Evolutionary conservation across 139 green algal species (phyloP), one percentile per base, ranked within the genome.

Genomic region (Chara braunii): DNA sequence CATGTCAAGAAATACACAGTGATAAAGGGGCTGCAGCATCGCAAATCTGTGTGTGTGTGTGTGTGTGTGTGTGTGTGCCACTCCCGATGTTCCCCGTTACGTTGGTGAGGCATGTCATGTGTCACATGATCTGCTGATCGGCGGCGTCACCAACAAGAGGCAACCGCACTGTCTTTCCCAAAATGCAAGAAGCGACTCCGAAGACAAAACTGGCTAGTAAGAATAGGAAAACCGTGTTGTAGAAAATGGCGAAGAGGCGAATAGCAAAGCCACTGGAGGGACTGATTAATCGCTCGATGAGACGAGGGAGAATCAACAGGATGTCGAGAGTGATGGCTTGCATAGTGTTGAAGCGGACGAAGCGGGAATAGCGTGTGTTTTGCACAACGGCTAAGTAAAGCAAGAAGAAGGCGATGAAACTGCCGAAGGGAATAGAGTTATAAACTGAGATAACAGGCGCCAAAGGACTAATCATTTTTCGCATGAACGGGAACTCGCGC

Each of bases 271-370:
- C 68, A 7, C 60, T 57, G 18, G 18, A 31, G 35, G 42, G 33
- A 0, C 30, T 45, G n/a, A 53, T 60, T 0, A 77, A 29, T 30
- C 59, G 58, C 35, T 75, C 67, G n/a, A 72, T 11, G 1, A 75
- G 59, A 2, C 34, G n/a, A 23, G 67, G 67, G 9, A 75, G 35
- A 26, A 82, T 82, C 24, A 82, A 52, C 11, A 82, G 40, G 40
- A 82, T 78, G 42, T 82, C 75, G 3, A 82, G 59, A 18, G 80
- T 50, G 9, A 82, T 44, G 26, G 75, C 75, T 59, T 82, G 75
- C 5, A 43, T 48, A 18, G 37, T 37, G 68, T 82, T 81, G 73
- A 78, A 82, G 0, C 75, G 51, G 29, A 82, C 60, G 28, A 75
- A 82, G 30, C 75, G 74, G 24, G 7, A 50, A 51, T 75, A 51